A percentile compares a stretch with the other conserved stretches of the same genome.
Conservation (phyloP, 345 rosid species). For the Syzygium grande region DNA sequence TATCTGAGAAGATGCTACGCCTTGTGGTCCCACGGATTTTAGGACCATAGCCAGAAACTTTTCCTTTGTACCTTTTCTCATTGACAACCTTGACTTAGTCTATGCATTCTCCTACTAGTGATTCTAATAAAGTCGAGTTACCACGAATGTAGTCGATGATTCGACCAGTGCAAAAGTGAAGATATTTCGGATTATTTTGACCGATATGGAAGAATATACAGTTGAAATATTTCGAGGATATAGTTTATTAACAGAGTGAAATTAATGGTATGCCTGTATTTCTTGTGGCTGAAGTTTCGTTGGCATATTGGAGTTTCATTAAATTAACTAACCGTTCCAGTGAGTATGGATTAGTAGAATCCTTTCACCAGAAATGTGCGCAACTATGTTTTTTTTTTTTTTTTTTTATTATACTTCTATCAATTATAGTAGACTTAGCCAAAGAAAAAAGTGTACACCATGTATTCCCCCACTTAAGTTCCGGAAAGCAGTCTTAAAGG, state of each 20-base stretch:
- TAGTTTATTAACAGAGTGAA: background rate
- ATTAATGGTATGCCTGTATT: background rate
- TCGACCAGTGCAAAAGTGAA: background rate
- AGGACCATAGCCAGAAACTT: background rate
- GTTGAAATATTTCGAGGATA: background rate
- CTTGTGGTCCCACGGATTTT: background rate
- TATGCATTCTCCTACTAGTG: background rate
- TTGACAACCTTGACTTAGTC: background rate
- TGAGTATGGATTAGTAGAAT: background rate
- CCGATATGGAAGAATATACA: background rate
- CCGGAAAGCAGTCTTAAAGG: background rate
- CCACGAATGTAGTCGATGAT: background rate
- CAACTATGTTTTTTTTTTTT: background rate
- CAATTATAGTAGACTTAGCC: background rate
- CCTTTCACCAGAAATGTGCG: background rate
- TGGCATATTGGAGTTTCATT: background rate
- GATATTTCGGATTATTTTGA: background rate
- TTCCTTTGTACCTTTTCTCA: background rate
- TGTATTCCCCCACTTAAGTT: background rate
- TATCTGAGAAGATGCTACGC: background rate
- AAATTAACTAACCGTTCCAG: background rate
- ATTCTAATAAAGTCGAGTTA: background rate
- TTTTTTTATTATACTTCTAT: background rate
- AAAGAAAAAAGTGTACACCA: background rate
- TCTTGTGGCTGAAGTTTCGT: background rate